A percentile compares a stretch with the other conserved stretches of the same genome.
These are phyloP conservation scores for Fonsecaea pugnacius DNA, from an alignment of 2,329 filamentous ascomycete genomes.

Conservation along the genomic window DNA sequence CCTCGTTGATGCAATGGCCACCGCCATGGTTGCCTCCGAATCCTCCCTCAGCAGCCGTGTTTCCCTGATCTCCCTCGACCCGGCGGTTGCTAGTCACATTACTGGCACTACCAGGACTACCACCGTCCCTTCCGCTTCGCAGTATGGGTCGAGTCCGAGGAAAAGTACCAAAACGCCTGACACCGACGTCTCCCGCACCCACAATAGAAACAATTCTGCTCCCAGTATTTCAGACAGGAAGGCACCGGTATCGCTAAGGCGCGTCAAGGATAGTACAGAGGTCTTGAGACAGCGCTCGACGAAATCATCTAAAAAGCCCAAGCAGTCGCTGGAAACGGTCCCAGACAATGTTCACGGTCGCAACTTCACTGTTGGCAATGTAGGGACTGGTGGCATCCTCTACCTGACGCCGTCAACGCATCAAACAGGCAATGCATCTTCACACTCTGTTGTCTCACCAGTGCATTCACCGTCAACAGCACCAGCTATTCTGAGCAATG, in stretches of 20 bases:
- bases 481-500: conserved; percentile 32
- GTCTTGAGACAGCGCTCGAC: conserved; percentile 47
- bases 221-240: conserved; percentile 34
- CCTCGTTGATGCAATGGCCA: conserved; percentile 22
- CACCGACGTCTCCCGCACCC: conserved; percentile 28
- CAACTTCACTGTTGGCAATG: conserved; percentile 79
- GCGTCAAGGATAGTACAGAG: conserved; percentile 59
- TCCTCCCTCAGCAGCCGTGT: conserved; percentile 34
- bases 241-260: conserved; percentile 46
- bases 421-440: conserved; percentile 43
- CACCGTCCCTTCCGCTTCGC: conserved; percentile 27
- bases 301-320: conserved; percentile 56
- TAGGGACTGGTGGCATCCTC: conserved; percentile 80
- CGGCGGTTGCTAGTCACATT: conserved; percentile 38
- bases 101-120: conserved; percentile 29
- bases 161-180: conserved; percentile 31
- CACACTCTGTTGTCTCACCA: conserved; percentile 42
- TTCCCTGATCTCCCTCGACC: conserved; percentile 37
- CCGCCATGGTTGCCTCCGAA: conserved; percentile 31
- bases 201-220: conserved; percentile 36
- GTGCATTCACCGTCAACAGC: conserved; percentile 62
- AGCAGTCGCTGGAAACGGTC: conserved; percentile 61
- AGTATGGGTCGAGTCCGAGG: conserved; percentile 35
- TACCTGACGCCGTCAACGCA: conserved; percentile 68
- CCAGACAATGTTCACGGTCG: conserved; percentile 69